Percentiles rank a stretch among this genome's conserved stretches.
These are phyloP conservation scores for Saccharomycopsis hybrid DNA, from an alignment of 1,139 yeast species.

Conservation along the genomic window DNA sequence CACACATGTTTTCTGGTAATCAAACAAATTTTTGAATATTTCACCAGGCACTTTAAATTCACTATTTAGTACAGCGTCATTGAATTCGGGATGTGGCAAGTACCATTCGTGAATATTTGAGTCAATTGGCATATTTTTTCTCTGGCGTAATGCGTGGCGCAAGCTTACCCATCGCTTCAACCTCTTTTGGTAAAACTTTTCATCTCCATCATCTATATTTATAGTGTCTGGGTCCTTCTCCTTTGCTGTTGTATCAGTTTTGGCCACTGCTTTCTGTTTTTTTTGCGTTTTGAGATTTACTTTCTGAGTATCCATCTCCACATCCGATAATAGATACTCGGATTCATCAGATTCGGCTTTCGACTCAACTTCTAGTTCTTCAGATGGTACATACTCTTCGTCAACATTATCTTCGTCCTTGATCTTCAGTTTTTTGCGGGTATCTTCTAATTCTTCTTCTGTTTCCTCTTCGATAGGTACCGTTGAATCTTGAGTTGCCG, in stretches of 20 bases:
- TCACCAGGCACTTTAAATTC: slow-evolving; percentile 83
- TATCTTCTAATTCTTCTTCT: neutral
- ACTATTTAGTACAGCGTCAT: slow-evolving; percentile 69
- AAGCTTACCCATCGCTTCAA: slow-evolving; percentile 48
- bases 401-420: slow-evolving; percentile 21
- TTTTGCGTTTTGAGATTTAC: slow-evolving; percentile 19
- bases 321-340: slow-evolving; percentile 22
- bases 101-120: slow-evolving; percentile 40
- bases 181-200: slow-evolving; percentile 50
- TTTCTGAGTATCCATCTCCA: slow-evolving; percentile 23
- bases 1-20: slow-evolving; percentile 90
- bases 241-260: slow-evolving; percentile 19
- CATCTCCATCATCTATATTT: slow-evolving; percentile 78
- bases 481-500: neutral
- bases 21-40: slow-evolving; percentile 77
- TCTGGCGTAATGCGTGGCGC: slow-evolving; percentile 27
- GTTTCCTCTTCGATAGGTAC: neutral
- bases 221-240: slow-evolving; percentile 24
- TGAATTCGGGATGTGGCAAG: slow-evolving; percentile 68
- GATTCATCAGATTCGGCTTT: slow-evolving; percentile 25
- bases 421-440: neutral
- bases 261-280: slow-evolving; percentile 2
- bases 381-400: slow-evolving; percentile 22
- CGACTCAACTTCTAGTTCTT: slow-evolving; percentile 26
- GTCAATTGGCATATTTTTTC: slow-evolving; percentile 20